Percentiles rank a stretch among this genome's conserved stretches.
Evolutionary conservation across 106 monocot genomes (phyloP).

Genomic region (Platanthera guangdongensis): DNA sequence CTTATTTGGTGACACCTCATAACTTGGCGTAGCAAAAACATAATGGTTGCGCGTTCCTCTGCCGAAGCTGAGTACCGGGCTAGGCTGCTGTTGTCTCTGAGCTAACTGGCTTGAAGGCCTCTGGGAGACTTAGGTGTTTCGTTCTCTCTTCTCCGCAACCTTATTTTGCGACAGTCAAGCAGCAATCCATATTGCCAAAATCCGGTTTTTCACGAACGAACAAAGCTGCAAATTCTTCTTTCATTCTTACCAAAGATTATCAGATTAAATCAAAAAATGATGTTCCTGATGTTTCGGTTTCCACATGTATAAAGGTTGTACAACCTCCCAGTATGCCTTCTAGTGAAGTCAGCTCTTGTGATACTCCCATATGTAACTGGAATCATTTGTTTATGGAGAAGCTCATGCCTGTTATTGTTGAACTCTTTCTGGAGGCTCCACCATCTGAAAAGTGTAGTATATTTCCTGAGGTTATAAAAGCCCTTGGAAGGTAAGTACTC

Average conservation of each 20-base stretch:
- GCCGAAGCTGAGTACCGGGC: too few relatives aligned
- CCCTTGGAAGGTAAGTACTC: conserved; percentile 71
- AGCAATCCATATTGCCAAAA: too few relatives aligned
- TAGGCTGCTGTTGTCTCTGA: too few relatives aligned
- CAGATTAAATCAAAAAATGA: conserved; percentile 9
- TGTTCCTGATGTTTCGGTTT: conserved; percentile 13
- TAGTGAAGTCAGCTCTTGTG: conserved; percentile 13
- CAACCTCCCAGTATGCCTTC: conserved; percentile 14
- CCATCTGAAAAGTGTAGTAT: conserved; percentile 49
- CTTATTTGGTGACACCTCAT: too few relatives aligned
- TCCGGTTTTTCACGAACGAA: too few relatives aligned
- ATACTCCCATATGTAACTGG: conserved; percentile 20
- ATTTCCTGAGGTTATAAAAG: conserved; percentile 59
- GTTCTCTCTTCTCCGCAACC: too few relatives aligned
- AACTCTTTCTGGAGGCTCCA: conserved; percentile 74
- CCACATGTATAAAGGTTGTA: conserved; percentile 9
- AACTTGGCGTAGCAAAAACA: too few relatives aligned
- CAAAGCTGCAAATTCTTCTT: conserved; percentile 8
- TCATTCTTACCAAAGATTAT: conserved; percentile 16
- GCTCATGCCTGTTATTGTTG: conserved; percentile 68
- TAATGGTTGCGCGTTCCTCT: too few relatives aligned
- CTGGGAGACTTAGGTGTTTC: too few relatives aligned
- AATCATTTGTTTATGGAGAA: conserved; percentile 69
- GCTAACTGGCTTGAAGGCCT: too few relatives aligned
- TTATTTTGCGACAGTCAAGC: too few relatives aligned